Evolutionary conservation across 495 filamentous ascomycete species (phyloP).

Genomic region (Bacidia gigantensis): DNA sequence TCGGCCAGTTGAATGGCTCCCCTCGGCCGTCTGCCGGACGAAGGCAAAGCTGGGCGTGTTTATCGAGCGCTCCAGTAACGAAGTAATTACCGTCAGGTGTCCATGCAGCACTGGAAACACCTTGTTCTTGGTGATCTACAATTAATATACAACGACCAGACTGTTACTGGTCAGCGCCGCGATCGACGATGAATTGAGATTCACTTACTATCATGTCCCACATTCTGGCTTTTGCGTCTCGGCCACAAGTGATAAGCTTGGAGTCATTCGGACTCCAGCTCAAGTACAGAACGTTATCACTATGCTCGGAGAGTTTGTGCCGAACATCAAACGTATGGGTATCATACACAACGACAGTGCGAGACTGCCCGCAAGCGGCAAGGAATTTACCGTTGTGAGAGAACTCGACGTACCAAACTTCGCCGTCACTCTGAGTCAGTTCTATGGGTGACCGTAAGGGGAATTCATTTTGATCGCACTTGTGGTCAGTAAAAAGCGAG

Average conservation of each 20-base stretch:
- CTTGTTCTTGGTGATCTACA: constrained; percentile 57
- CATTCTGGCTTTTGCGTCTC: constrained; percentile 58
- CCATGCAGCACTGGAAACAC: constrained; percentile 81
- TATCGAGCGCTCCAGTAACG: constrained; percentile 67
- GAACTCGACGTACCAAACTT: constrained; percentile 84
- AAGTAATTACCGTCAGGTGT: constrained; percentile 63
- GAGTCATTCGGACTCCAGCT: constrained; percentile 87
- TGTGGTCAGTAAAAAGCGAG: constrained; percentile 80
- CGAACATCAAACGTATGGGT: constrained; percentile 52
- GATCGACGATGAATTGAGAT: background rate
- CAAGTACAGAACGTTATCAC: constrained; percentile 54
- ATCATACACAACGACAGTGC: constrained; percentile 68
- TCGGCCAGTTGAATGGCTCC: constrained; percentile 45
- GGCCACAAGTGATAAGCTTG: constrained; percentile 67
- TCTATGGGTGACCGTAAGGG: constrained; percentile 52
- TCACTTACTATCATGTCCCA: constrained; percentile 63
- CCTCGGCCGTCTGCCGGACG: constrained; percentile 49
- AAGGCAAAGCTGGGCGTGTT: constrained; percentile 46
- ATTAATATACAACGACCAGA: constrained; percentile 50
- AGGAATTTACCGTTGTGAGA: constrained; percentile 78
- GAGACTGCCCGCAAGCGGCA: constrained; percentile 68
- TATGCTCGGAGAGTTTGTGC: constrained; percentile 50
- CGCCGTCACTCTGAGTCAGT: constrained; percentile 61
- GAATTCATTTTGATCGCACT: constrained; percentile 68
- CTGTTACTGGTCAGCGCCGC: constrained; percentile 28